phyloP scores from a whole-genome alignment of 768 basidiomycete genomes.

The Rossbeevera mucosa region DNA sequence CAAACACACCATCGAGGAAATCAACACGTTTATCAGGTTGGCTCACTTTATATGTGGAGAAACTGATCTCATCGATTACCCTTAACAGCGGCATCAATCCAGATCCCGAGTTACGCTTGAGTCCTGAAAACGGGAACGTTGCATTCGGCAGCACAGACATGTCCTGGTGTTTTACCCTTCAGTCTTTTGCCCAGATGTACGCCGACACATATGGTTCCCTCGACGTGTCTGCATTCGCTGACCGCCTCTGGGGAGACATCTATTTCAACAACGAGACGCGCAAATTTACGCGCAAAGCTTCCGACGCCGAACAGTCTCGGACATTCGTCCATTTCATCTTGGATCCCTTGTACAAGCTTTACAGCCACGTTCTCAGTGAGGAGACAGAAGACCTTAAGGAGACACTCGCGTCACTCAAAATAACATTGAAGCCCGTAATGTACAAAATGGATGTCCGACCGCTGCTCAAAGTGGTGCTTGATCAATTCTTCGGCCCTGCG shows the following conservation, averaged over 20 bases:
- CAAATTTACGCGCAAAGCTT: conserved; percentile 84
- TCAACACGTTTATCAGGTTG: conserved; percentile 93
- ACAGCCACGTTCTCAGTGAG: conserved; percentile 91
- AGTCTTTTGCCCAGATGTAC: conserved; percentile 95
- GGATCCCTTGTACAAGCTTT: conserved; percentile 95
- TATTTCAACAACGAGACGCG: conserved; percentile 83
- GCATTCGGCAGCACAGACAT: conserved; percentile 96
- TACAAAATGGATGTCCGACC: conserved; percentile 99
- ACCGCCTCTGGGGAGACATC: conserved; percentile 96
- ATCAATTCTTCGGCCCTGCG: conserved; percentile 92
- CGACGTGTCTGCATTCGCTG: conserved; percentile 82
- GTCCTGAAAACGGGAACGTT: conserved; percentile 94
- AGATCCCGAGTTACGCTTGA: conserved; percentile 80
- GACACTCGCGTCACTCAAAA: conserved; percentile 74
- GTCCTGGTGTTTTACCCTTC: conserved; percentile 95
- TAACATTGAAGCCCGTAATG: conserved; percentile 85
- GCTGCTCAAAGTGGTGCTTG: conserved; percentile 85
- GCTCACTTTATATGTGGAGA: conserved; percentile 12
- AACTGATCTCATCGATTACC: background rate
- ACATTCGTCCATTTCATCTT: conserved; percentile 95
- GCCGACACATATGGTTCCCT: conserved; percentile 85
- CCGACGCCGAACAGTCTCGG: conserved; percentile 68
- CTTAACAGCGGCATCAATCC: conserved; percentile 70
- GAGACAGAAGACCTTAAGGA: conserved; percentile 83
- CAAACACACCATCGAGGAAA: conserved; percentile 97